phyloP scores from a whole-genome alignment of 352 stramenopile species.

The Pythium monospermum region DNA sequence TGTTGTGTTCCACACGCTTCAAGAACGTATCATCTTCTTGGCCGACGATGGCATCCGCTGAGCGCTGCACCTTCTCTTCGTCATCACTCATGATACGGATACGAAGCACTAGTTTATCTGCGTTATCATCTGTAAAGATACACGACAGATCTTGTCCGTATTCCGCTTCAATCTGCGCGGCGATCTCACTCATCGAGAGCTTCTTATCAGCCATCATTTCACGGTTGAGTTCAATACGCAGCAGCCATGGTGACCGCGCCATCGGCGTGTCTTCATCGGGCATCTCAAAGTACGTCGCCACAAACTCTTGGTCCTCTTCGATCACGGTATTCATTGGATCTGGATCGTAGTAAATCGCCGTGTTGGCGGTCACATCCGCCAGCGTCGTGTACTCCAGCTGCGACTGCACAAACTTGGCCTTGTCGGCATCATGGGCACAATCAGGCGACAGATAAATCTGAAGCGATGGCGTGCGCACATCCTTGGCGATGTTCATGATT shows the following conservation, averaged over 20 bases:
- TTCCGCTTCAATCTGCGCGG: slow-evolving; percentile 92
- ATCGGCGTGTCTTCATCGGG: slow-evolving; percentile 95
- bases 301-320: slow-evolving; percentile 95
- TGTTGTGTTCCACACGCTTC: slow-evolving; percentile 97
- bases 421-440: slow-evolving; percentile 80
- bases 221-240: slow-evolving; percentile 98
- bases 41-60: slow-evolving; percentile 78
- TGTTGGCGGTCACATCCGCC: slow-evolving; percentile 94
- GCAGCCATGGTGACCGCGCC: slow-evolving; percentile 94
- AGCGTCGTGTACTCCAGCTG: slow-evolving; percentile 97
- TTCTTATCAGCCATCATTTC: slow-evolving; percentile 98
- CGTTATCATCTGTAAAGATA: slow-evolving; percentile 98
- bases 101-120: slow-evolving; percentile 94
- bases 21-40: slow-evolving; percentile 95
- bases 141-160: slow-evolving; percentile 95
- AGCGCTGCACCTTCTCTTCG: slow-evolving; percentile 80
- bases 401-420: slow-evolving; percentile 90
- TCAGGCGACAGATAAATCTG: slow-evolving; percentile 94
- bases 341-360: slow-evolving; percentile 99
- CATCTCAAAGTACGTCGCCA: slow-evolving; percentile 98
- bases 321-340: slow-evolving; percentile 97
- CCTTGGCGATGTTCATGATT: slow-evolving; percentile 99
- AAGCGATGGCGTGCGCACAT: slow-evolving; percentile 95
- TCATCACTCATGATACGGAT: slow-evolving; percentile 97
- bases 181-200: slow-evolving; percentile 96